These are phyloP conservation scores for Colletotrichum spinosum DNA, from an alignment of 2,329 filamentous ascomycete genomes.

Conservation along the genomic window DNA sequence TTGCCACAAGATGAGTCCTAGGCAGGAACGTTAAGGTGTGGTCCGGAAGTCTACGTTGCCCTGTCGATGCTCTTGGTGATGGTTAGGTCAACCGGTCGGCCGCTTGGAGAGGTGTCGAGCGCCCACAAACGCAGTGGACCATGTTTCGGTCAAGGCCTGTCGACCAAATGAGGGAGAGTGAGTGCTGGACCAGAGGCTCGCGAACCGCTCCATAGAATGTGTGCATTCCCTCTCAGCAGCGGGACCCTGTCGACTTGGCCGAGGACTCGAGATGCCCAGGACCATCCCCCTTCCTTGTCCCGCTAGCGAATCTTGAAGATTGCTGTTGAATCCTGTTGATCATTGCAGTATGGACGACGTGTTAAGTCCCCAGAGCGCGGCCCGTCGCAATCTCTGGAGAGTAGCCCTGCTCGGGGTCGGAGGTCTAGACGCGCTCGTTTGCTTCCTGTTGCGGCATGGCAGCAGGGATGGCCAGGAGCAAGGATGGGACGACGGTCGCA, in stretches of 20 bases:
- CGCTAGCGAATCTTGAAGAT: constrained; percentile 12
- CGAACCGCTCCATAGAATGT: constrained; percentile 28
- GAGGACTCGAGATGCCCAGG: constrained; percentile 6
- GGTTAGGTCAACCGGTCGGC: neutral
- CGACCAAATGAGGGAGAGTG: constrained; percentile 30
- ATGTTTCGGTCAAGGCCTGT: constrained; percentile 1
- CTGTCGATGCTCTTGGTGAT: constrained; percentile 19
- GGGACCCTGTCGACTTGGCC: constrained; percentile 10
- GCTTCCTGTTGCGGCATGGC: constrained; percentile 15
- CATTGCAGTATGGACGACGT: constrained; percentile 4
- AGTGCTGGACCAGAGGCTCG: constrained; percentile 26
- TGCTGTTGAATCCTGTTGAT: constrained; percentile 15
- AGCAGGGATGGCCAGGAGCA: constrained; percentile 24
- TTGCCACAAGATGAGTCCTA: neutral
- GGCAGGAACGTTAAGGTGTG: constrained; percentile 21
- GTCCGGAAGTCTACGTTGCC: constrained; percentile 2
- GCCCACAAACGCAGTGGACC: constrained; percentile 8
- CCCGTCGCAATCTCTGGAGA: constrained; percentile 1
- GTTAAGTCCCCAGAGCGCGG: constrained; percentile 4
- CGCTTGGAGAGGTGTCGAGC: no score
- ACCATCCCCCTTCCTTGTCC: constrained; percentile 6
- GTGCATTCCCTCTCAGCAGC: neutral
- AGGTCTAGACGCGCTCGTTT: neutral
- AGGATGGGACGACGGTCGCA: constrained; percentile 21
- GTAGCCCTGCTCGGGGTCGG: neutral